Evolutionary conservation across 169 alveolate species (phyloP).

Genomic region (Plasmodium fragile): DNA sequence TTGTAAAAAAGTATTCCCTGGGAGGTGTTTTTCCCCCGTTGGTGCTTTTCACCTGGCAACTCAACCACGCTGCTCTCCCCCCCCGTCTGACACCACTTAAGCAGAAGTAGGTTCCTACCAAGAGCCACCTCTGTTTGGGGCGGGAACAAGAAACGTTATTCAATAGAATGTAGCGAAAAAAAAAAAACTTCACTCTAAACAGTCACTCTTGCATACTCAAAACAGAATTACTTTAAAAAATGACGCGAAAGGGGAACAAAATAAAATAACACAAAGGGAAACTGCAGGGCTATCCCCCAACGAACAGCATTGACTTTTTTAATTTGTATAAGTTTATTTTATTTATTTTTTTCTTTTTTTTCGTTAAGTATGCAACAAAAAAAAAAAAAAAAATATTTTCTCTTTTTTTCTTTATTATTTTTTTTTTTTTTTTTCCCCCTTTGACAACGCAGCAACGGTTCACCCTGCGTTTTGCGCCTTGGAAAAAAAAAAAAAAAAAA

Average conservation of each 20-base stretch:
- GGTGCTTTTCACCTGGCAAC: background rate
- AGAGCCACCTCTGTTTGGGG: background rate
- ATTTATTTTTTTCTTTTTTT: too few relatives aligned
- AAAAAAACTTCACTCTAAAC: background rate
- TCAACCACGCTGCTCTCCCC: background rate
- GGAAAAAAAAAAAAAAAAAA: slow-evolving; percentile 10
- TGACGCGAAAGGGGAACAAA: background rate
- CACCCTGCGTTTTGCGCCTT: background rate
- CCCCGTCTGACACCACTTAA: background rate
- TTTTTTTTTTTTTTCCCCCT: background rate
- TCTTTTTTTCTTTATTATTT: slow-evolving; percentile 1
- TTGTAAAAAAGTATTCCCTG: background rate
- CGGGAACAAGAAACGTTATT: background rate
- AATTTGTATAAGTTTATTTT: background rate
- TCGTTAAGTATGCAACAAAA: background rate
- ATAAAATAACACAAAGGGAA: background rate
- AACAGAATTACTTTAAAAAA: background rate
- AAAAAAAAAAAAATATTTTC: background rate
- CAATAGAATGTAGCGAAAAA: background rate
- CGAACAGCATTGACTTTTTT: background rate
- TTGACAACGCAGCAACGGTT: background rate
- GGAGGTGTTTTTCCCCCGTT: background rate
- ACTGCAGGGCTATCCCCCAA: background rate
- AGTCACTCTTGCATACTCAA: background rate
- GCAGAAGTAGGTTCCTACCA: background rate